A percentile compares a stretch with the other conserved stretches of the same genome.
Evolutionary conservation across 2,329 filamentous ascomycete genomes (phyloP).

Genomic region (Chalaropsis ovoidea): DNA sequence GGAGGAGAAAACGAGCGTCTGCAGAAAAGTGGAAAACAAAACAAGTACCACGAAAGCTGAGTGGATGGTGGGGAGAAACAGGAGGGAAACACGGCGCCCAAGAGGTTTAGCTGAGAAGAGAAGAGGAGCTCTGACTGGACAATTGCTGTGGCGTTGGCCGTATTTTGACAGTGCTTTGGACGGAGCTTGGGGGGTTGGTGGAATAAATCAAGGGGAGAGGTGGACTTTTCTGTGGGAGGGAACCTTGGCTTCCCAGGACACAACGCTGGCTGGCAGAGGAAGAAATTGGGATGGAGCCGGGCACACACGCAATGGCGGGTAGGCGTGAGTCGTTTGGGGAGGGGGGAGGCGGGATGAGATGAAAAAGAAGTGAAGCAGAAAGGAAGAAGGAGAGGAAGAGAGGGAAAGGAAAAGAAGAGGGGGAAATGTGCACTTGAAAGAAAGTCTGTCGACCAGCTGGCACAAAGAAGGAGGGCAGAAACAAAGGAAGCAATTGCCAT

Average conservation of each 20-base stretch:
- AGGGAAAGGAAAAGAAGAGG: constrained; percentile 14
- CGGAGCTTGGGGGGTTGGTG: constrained; percentile 16
- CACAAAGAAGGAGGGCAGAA: constrained; percentile 13
- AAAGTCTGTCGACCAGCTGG: not conserved
- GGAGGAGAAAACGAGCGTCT: not conserved
- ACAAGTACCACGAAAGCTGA: not conserved
- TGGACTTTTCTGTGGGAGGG: not conserved
- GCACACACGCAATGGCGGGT: not conserved
- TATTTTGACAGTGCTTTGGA: constrained; percentile 5
- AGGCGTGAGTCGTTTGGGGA: not conserved
- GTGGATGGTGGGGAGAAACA: not conserved
- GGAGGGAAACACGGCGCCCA: not conserved
- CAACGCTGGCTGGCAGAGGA: not conserved
- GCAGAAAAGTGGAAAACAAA: not conserved
- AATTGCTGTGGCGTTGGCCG: constrained; percentile 4
- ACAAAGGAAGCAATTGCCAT: not conserved
- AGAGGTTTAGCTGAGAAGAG: not conserved
- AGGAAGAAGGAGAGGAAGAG: constrained; percentile 25
- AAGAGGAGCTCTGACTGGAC: not conserved
- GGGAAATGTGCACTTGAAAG: constrained; percentile 9
- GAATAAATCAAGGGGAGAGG: constrained; percentile 15
- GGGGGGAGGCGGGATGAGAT: constrained; percentile 6
- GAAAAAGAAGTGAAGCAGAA: constrained; percentile 16
- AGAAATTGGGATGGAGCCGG: not conserved
- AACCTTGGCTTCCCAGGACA: not conserved